A percentile compares a stretch with the other conserved stretches of the same genome.
phyloP scores from a whole-genome alignment of 2,329 filamentous ascomycete species.

The Albophoma yamanashiensis region DNA sequence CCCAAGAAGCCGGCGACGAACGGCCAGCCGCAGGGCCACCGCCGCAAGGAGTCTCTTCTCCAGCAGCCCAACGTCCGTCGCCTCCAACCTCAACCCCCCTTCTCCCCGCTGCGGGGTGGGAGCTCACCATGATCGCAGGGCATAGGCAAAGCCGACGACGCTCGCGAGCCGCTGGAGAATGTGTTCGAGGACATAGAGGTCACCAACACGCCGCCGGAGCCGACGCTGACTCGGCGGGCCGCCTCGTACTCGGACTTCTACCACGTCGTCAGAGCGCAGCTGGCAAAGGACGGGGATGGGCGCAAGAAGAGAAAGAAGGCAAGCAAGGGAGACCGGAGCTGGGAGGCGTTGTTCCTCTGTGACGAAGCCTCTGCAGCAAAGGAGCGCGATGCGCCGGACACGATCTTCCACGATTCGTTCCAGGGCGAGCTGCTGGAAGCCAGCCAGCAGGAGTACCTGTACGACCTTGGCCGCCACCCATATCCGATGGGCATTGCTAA shows the following conservation, averaged over 20 bases:
- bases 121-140: slow-evolving; percentile 32
- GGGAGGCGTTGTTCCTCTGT: slow-evolving; percentile 37
- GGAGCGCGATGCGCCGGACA: slow-evolving; percentile 13
- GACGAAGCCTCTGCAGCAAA: slow-evolving; percentile 3
- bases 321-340: slow-evolving; percentile 31
- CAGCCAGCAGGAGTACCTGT: slow-evolving; percentile 79
- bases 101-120: slow-evolving; percentile 4
- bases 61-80: slow-evolving; percentile 51
- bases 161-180: slow-evolving; percentile 44
- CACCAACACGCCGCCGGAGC: slow-evolving; percentile 51
- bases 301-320: slow-evolving; percentile 25
- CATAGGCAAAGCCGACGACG: slow-evolving; percentile 37
- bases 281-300: slow-evolving; percentile 36
- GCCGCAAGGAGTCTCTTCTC: slow-evolving; percentile 59
- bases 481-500: slow-evolving; percentile 15
- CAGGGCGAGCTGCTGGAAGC: slow-evolving; percentile 64
- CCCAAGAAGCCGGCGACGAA: slow-evolving; percentile 37
- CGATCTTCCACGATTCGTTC: slow-evolving; percentile 23
- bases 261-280: slow-evolving; percentile 46
- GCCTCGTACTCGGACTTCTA: slow-evolving; percentile 72
- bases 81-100: slow-evolving; percentile 2
- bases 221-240: slow-evolving; percentile 53
- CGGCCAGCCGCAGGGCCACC: slow-evolving; percentile 40
- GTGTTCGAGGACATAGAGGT: slow-evolving; percentile 46
- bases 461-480: slow-evolving; percentile 20